Base-by-base conservation (phyloP, 192 early-diverging fungal species). In the Coemansia sp. region DNA sequence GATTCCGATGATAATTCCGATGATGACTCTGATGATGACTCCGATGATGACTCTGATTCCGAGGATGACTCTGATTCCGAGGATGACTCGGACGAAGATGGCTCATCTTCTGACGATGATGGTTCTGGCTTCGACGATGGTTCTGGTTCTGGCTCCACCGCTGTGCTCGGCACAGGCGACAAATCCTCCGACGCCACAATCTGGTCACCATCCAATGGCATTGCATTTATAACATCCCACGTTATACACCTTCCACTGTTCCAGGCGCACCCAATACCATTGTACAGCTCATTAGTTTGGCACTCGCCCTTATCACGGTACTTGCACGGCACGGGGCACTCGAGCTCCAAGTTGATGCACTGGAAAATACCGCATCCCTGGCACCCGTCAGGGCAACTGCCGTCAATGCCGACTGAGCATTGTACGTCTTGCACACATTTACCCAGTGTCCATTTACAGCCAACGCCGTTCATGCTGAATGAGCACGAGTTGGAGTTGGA, bases 211-310 rank as follows among this genome's bases (percentile, higher is more conserved):
- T 50, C 57, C 46, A 73, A 17, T 15, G 58, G 56, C 23, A 58
- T 57, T 17, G 56, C 61, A 11, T 52, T 59, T 7, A 67, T 54
- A 49, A 50, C 49, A 42, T 73, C 60, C 66, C 70, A 79, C 0
- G 58, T 53, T 9, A 63, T 24, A 23, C 76, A 79, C 11, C 24
- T 26, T 14, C 60, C 62, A 26, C 37, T 59, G 28, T 63, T 40
- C 76, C 76, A 79, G 2, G 63, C 59, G 23, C 76, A 79, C 2
- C 67, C 66, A 1, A 72, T 17, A 2, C 70, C 67, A 21, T 70
- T 70, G 20, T 69, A 62, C 25, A 61, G 28, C 3, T 51, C 28
- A 1, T 49, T 31, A 3, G 67, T 69, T 7, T 66, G 65, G 34
- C 76, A 79, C 14, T 17, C 36, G 21, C 18, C 20, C 18, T 60